Evolutionary conservation across 805 yeast genomes (phyloP).

Genomic region (Saturnispora galanensis): DNA sequence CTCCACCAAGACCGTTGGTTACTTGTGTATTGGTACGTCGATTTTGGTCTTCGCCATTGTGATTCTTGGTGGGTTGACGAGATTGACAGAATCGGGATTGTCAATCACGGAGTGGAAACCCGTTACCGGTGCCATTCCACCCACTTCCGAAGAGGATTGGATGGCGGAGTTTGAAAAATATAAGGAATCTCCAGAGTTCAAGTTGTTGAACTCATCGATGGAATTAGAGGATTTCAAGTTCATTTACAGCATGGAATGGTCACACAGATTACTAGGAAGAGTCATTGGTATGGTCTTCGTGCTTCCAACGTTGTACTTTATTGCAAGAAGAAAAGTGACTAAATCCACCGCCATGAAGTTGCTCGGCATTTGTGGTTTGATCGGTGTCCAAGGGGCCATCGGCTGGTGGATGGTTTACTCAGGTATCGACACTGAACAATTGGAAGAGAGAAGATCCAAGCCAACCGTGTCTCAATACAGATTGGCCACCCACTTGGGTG

Average conservation of each 20-base stretch:
- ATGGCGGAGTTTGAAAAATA: slow-evolving; percentile 73
- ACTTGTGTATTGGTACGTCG: slow-evolving; percentile 82
- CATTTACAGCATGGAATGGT: slow-evolving; percentile 97
- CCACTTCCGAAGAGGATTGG: slow-evolving; percentile 76
- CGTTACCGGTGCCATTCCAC: slow-evolving; percentile 91
- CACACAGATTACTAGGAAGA: slow-evolving; percentile 87
- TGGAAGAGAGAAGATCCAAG: slow-evolving; percentile 73
- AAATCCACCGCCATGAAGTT: slow-evolving; percentile 57
- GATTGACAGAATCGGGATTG: slow-evolving; percentile 91
- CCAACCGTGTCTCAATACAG: slow-evolving; percentile 98
- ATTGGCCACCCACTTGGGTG: slow-evolving; percentile 86
- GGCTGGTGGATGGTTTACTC: slow-evolving; percentile 99
- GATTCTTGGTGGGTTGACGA: slow-evolving; percentile 89
- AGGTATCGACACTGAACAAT: slow-evolving; percentile 74
- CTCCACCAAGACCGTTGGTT: slow-evolving; percentile 59
- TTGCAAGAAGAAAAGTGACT: slow-evolving; percentile 55
- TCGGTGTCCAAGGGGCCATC: slow-evolving; percentile 90
- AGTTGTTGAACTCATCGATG: slow-evolving; percentile 79
- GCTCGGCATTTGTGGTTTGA: slow-evolving; percentile 59
- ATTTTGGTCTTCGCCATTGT: slow-evolving; percentile 90
- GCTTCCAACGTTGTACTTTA: slow-evolving; percentile 77
- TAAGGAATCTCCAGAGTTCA: slow-evolving; percentile 81
- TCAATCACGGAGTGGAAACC: slow-evolving; percentile 99
- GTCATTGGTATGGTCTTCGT: slow-evolving; percentile 77
- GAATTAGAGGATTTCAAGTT: slow-evolving; percentile 89